Percentiles rank a stretch among this genome's conserved stretches.
Conservation (phyloP, 257 asterid genomes). For the Capsicum pubescens region DNA sequence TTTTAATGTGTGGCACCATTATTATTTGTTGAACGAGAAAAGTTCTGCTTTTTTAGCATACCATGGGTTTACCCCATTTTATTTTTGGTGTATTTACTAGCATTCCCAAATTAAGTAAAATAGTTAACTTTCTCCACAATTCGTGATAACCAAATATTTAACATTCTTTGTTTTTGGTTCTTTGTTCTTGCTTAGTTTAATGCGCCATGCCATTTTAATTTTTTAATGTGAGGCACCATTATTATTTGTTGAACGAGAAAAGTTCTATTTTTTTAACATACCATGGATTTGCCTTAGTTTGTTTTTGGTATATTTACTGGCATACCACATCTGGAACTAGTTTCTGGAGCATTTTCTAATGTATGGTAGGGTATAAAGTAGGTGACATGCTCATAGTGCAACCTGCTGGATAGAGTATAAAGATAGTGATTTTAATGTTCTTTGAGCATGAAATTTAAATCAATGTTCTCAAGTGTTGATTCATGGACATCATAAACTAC, state of each 20-base stretch:
- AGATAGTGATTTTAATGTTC: too few relatives aligned
- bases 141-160: not conserved
- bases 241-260: not conserved
- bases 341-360: not conserved
- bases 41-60: not conserved
- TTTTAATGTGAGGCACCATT: not conserved
- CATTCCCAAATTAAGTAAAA: not conserved
- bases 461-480: too few relatives aligned
- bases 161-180: not conserved
- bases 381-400: too few relatives aligned
- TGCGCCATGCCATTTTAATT: not conserved
- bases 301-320: not conserved
- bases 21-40: not conserved
- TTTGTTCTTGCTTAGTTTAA: slow-evolving; percentile 8
- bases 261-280: not conserved
- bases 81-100: not conserved
- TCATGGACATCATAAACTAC: too few relatives aligned
- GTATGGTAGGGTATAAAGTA: too few relatives aligned
- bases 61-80: not conserved
- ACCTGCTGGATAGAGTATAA: too few relatives aligned
- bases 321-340: not conserved
- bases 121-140: not conserved
- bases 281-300: not conserved
- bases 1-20: not conserved
- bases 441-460: too few relatives aligned